Percentiles rank a stretch among this genome's conserved stretches.
Conservation (phyloP, 176 grass and related monocot species). For the Panicum miliaceum region DNA sequence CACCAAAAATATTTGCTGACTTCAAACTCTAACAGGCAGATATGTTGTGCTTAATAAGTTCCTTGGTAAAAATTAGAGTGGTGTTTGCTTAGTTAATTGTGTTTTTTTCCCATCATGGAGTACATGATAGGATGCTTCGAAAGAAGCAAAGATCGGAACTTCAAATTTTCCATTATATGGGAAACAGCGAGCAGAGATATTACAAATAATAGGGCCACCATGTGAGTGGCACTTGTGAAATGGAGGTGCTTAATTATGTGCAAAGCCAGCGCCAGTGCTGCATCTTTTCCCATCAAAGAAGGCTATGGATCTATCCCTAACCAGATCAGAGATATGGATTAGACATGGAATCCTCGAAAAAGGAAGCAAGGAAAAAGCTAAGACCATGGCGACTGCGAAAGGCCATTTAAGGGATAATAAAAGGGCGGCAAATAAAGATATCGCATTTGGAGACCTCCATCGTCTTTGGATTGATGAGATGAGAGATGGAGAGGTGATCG, state of each 20-base stretch:
- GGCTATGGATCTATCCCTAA: background rate
- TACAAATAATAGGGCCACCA: too few relatives aligned
- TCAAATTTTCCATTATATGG: background rate
- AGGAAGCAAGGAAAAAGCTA: conserved; percentile 22
- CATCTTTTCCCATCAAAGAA: background rate
- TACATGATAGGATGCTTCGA: too few relatives aligned
- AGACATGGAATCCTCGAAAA: conserved; percentile 43
- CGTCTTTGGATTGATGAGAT: background rate
- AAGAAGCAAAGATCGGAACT: background rate
- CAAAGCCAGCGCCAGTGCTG: background rate
- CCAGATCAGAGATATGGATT: conserved; percentile 29
- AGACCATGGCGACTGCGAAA: background rate
- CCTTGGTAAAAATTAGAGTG: too few relatives aligned
- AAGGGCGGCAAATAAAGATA: background rate
- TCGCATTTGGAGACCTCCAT: conserved; percentile 16
- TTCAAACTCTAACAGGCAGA: background rate
- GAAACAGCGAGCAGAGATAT: too few relatives aligned
- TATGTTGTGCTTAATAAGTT: too few relatives aligned
- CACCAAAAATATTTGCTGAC: background rate
- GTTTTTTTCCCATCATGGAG: too few relatives aligned
- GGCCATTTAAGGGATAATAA: conserved; percentile 47
- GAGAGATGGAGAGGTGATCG: too few relatives aligned
- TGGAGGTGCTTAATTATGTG: background rate
- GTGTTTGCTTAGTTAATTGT: too few relatives aligned
- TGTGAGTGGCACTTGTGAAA: background rate